Conservation (phyloP, 805 yeast species). For the Metschnikowia drakensbergensis region DNA sequence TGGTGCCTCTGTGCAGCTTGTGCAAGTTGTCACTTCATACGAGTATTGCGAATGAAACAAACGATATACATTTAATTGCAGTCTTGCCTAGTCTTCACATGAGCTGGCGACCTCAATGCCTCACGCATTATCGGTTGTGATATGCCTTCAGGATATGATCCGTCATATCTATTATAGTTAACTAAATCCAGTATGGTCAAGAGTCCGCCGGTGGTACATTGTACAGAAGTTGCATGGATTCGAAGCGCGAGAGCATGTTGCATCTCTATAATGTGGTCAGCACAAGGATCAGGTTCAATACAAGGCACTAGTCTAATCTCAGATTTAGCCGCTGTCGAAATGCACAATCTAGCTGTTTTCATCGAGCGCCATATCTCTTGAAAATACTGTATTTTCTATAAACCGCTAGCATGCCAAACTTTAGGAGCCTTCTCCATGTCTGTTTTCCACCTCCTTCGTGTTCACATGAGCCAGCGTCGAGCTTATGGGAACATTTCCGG, state of each 20-base stretch:
- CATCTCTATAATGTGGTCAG: not conserved
- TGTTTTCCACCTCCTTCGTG: not conserved
- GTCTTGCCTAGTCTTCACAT: too few species aligned
- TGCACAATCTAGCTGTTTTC: not conserved
- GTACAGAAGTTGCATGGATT: not conserved
- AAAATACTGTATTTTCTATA: not conserved
- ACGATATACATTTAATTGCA: too few species aligned
- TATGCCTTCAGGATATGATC: too few species aligned
- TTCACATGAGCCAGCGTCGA: not conserved
- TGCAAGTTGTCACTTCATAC: constrained; percentile 22
- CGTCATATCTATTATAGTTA: too few species aligned
- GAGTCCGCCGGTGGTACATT: not conserved
- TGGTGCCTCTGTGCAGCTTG: constrained; percentile 13
- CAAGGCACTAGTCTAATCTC: not conserved
- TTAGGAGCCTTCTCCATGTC: not conserved
- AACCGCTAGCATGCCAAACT: not conserved
- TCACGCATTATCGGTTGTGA: too few species aligned
- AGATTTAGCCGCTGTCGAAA: not conserved
- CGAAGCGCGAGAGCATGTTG: constrained; percentile 1
- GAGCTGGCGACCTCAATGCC: too few species aligned
- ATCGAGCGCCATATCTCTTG: not conserved
- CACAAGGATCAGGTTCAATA: not conserved
- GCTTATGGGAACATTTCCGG: not conserved
- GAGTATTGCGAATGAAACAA: constrained; percentile 26
- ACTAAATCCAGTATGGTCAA: not conserved